Conservation (phyloP, 139 green algal genomes). For the Astrephomene gubernaculifera region DNA sequence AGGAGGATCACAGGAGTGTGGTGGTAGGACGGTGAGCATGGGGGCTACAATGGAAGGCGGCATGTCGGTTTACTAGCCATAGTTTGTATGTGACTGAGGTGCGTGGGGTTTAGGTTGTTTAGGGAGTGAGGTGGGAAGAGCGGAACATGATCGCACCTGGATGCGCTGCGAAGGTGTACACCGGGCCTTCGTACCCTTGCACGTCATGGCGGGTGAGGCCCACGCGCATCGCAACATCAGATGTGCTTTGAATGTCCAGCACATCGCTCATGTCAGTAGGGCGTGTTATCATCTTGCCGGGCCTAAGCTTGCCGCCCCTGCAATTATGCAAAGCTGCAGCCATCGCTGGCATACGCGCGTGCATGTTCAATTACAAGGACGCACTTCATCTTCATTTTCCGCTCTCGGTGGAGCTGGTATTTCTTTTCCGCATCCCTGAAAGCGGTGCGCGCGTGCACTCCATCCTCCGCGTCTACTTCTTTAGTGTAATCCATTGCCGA, state of each 20-base stretch:
- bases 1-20: too few species aligned
- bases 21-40: too few species aligned
- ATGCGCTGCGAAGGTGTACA: conserved; percentile 25
- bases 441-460: conserved; percentile 26
- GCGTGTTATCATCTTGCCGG: conserved; percentile 25
- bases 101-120: too few species aligned
- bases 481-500: not conserved
- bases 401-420: conserved; percentile 65
- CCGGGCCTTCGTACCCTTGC: not conserved
- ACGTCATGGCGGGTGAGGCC: not conserved
- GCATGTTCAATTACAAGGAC: not conserved
- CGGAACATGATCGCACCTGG: not conserved
- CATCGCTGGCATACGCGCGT: too few species aligned
- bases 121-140: not conserved
- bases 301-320: conserved; percentile 55
- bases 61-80: not conserved
- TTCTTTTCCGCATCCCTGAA: conserved; percentile 73
- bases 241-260: conserved; percentile 48
- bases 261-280: conserved; percentile 67
- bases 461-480: not conserved
- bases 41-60: too few species aligned
- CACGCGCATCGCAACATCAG: not conserved
- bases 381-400: conserved; percentile 46
- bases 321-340: not conserved
- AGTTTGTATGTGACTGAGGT: too few species aligned